Conservation (phyloP, 202 grass and related monocot species). For the Panicum hallii region DNA sequence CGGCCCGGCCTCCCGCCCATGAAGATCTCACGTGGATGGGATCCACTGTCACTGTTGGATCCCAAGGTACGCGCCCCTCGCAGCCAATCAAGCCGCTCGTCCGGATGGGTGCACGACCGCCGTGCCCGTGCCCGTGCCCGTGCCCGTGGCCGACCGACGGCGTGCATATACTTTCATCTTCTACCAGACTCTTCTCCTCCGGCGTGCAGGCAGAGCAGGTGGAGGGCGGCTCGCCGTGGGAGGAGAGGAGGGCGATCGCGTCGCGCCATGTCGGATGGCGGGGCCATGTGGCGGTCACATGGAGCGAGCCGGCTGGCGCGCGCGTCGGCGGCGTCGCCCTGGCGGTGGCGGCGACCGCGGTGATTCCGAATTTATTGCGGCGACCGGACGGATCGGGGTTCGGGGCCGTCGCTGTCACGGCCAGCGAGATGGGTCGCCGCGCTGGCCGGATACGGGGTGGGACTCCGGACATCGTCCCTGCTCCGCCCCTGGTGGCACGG, state of each 20-base stretch:
- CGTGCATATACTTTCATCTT: neutral
- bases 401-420: constrained; percentile 34
- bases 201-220: too few species aligned
- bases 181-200: neutral
- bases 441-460: neutral
- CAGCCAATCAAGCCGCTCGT: neutral
- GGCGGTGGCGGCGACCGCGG: neutral
- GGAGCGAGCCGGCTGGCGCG: neutral
- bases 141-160: neutral
- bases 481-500: neutral
- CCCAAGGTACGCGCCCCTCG: constrained; percentile 40
- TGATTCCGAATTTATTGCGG: constrained; percentile 39
- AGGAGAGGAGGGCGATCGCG: too few species aligned
- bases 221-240: too few species aligned
- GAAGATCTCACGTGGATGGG: constrained; percentile 57
- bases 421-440: constrained; percentile 39
- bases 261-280: too few species aligned
- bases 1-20: constrained; percentile 33
- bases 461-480: constrained; percentile 20
- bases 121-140: neutral
- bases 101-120: constrained; percentile 10
- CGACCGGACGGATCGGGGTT: neutral
- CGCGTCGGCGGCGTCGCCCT: constrained; percentile 38
- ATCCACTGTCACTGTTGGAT: constrained; percentile 55
- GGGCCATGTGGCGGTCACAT: constrained; percentile 28